Base-by-base conservation (phyloP, 805 yeast genomes). In the Metschnikowia bowlesiae region DNA sequence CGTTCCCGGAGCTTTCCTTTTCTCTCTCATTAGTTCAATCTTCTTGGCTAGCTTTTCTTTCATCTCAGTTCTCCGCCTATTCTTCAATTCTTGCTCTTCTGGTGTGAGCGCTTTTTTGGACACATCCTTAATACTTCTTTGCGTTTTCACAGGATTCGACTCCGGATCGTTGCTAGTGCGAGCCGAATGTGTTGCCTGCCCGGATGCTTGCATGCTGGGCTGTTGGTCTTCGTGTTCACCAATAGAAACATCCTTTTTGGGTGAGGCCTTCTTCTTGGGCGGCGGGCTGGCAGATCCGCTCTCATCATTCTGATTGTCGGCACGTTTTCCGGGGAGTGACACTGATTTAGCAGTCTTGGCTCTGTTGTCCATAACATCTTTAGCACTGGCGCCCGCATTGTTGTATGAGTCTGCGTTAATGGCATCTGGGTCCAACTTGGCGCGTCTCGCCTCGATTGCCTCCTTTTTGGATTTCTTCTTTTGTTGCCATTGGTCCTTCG, bases 1-100 rank as follows among this genome's bases (percentile, higher is more conserved):
- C 1, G 91, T 73, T 1, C 98, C 98, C 0, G 95, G 94, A 1
- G 98, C 99, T 61, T 86, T 91, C 65, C 99, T 83, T 68, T 81
- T 86, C 49, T 84, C 90, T 57, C 84, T 82, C 70, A 94, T 62
- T 8, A 69, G 70, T 50, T 73, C 79, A 55, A 94, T 91, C 65
- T 83, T 88, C 14, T 78, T 79, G 30, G 92, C 84, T 40, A 94
- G 78, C 65, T 86, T 86, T n/a, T 84, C 85, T 62, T 91, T 82
- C 52, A 94, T 76, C 57, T 81, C 85, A 5, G 79, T 79, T 44
- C 89, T 69, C 36, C 83, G 81, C 52, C 77, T 80, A 43, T 78
- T 74, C 48, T 71, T 79, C 50, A 70, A 75, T 53, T 64, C 65
- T 62, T 79, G 68, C 58, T 82, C 81, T 66, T 79, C 82, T 38